Evolutionary conservation across 352 stramenopile species (phyloP).

Genomic region (Blastocystis sp.): DNA sequence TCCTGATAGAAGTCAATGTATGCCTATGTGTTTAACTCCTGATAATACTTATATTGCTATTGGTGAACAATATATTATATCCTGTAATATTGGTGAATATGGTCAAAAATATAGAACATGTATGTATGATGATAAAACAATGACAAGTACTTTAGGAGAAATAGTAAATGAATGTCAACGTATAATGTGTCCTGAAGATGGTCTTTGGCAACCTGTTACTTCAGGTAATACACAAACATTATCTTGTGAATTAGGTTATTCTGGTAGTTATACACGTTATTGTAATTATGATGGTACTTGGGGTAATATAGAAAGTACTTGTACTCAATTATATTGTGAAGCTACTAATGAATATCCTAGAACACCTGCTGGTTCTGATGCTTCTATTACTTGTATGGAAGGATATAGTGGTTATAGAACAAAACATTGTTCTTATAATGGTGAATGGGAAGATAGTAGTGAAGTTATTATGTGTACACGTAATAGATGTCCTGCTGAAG

Average conservation of each 20-base stretch:
- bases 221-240: constrained; percentile 10
- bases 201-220: no score
- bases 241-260: constrained; percentile 4
- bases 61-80: no score
- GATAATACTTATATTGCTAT: no score
- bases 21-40: no score
- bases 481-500: constrained; percentile 22
- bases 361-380: constrained; percentile 3
- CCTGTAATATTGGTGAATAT: no score
- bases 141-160: no score
- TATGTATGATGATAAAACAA: no score
- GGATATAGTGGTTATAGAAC: constrained; percentile 2
- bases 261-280: not conserved
- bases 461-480: not conserved
- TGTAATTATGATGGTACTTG: constrained; percentile 2
- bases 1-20: no score
- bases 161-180: no score
- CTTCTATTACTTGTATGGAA: not conserved
- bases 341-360: not conserved
- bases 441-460: constrained; percentile 1
- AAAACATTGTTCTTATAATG: constrained; percentile 1
- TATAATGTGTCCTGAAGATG: no score
- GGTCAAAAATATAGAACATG: no score
- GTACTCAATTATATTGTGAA: not conserved
- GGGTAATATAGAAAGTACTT: constrained; percentile 3